These are phyloP conservation scores for Tieghemiomyces parasiticus DNA, from an alignment of 192 early-diverging fungal species.

Conservation along the genomic window DNA sequence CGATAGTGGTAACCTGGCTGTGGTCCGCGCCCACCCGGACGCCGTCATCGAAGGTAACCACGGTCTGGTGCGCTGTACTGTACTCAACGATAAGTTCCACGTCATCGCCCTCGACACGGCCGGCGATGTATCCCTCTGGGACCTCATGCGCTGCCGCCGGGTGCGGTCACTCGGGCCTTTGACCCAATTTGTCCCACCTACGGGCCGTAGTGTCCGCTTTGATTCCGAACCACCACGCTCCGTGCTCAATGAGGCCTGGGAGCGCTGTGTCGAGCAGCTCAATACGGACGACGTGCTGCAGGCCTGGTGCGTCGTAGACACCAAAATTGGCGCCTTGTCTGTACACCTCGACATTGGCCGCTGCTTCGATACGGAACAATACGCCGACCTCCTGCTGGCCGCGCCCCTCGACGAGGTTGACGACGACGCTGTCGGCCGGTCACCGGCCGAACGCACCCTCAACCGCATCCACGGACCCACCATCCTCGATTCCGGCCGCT, in stretches of 20 bases:
- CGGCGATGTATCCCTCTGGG: constrained; percentile 78
- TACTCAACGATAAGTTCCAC: constrained; percentile 75
- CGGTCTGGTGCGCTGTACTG: constrained; percentile 42
- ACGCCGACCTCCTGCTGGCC: neutral
- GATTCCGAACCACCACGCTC: neutral
- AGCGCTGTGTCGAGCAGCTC: constrained; percentile 20
- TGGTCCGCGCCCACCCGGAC: constrained; percentile 20
- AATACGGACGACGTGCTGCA: constrained; percentile 51
- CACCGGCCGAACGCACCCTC: neutral
- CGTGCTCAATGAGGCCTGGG: constrained; percentile 20
- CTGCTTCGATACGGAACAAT: constrained; percentile 7
- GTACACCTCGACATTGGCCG: constrained; percentile 56
- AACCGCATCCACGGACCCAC: neutral
- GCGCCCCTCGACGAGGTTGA: neutral
- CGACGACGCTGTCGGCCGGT: constrained; percentile 1
- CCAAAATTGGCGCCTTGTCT: constrained; percentile 71
- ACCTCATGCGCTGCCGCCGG: constrained; percentile 58
- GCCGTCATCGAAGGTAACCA: constrained; percentile 36
- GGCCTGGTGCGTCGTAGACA: constrained; percentile 89
- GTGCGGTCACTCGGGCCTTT: constrained; percentile 8
- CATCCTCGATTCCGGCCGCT: neutral
- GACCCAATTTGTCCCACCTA: neutral
- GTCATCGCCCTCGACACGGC: constrained; percentile 71
- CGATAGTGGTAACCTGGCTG: neutral
- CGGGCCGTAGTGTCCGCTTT: constrained; percentile 3